Percentiles rank a stretch among this genome's conserved stretches.
phyloP scores from a whole-genome alignment of 208 protist genomes.

The Tritrichomonas musculus region DNA sequence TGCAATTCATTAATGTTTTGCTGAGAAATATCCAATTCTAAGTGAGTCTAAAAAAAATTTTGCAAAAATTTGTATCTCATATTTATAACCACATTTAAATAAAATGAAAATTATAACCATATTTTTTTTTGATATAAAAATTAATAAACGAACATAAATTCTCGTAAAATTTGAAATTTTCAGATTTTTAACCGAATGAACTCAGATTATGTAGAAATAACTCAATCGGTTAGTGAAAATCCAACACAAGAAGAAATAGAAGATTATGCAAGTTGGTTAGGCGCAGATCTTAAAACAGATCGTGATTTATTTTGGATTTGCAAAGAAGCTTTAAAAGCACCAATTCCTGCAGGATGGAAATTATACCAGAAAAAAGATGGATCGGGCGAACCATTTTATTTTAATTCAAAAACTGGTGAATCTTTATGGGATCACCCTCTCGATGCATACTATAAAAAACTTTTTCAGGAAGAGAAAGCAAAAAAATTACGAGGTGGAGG shows the following conservation, averaged over 20 bases:
- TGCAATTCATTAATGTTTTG: too few species aligned
- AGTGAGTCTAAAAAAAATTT: too few species aligned
- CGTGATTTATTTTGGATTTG: background rate
- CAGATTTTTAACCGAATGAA: too few species aligned
- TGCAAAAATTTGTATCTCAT: too few species aligned
- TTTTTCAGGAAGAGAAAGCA: background rate
- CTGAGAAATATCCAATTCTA: too few species aligned
- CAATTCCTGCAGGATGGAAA: conserved; percentile 1
- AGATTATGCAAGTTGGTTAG: background rate
- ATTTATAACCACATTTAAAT: too few species aligned
- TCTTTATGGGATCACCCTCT: conserved; percentile 30
- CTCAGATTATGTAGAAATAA: background rate
- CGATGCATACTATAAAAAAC: background rate
- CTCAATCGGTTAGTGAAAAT: background rate
- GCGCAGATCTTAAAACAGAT: background rate
- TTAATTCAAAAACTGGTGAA: conserved; percentile 5
- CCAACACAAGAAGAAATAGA: background rate
- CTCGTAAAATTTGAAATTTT: too few species aligned
- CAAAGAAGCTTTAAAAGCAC: background rate
- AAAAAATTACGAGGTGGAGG: background rate
- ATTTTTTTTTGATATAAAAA: too few species aligned
- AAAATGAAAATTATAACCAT: too few species aligned
- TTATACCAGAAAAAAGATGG: conserved; percentile 17
- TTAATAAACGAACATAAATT: too few species aligned
- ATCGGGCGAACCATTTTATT: conserved; percentile 15